Evolutionary conservation across 2,329 filamentous ascomycete species (phyloP).

Genomic region (Diaporthe citriasiana): DNA sequence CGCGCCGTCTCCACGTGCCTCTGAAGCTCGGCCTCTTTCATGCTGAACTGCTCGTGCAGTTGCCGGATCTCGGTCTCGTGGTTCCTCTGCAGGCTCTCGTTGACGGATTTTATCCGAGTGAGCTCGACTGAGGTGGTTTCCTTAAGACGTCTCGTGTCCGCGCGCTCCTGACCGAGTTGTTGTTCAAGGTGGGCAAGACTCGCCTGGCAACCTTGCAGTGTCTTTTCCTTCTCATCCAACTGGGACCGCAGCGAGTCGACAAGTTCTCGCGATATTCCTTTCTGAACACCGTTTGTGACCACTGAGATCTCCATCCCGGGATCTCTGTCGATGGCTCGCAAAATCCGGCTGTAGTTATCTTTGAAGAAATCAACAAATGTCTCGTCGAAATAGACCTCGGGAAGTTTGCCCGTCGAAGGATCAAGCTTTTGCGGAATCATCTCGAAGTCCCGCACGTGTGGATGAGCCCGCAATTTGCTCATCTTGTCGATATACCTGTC

Average conservation of each 20-base stretch:
- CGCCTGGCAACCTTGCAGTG: conserved; percentile 62
- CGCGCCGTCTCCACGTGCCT: conserved; percentile 39
- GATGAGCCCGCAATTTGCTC: conserved; percentile 81
- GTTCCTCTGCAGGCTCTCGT: conserved; percentile 77
- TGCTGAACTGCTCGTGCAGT: conserved; percentile 56
- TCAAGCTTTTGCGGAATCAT: conserved; percentile 80
- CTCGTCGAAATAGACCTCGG: conserved; percentile 87
- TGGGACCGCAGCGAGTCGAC: conserved; percentile 88
- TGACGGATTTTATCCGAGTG: conserved; percentile 63
- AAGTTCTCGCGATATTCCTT: conserved; percentile 92
- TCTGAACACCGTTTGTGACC: conserved; percentile 82
- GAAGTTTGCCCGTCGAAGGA: conserved; percentile 66
- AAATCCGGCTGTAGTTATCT: conserved; percentile 90
- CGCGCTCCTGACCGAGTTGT: conserved; percentile 79
- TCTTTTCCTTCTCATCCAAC: conserved; percentile 77
- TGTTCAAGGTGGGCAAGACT: conserved; percentile 62
- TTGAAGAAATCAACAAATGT: conserved; percentile 95
- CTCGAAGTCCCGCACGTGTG: conserved; percentile 89
- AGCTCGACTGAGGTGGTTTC: conserved; percentile 70
- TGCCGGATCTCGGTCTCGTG: conserved; percentile 77
- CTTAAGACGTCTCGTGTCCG: conserved; percentile 77
- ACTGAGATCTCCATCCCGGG: conserved; percentile 89
- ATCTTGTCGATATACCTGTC: conserved; percentile 90
- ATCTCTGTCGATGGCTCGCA: conserved; percentile 89
- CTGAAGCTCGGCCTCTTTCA: conserved; percentile 58